Percentiles rank a stretch among this genome's conserved stretches.
These are phyloP conservation scores for Mycena polygramma DNA, from an alignment of 768 basidiomycete species.

Conservation along the genomic window DNA sequence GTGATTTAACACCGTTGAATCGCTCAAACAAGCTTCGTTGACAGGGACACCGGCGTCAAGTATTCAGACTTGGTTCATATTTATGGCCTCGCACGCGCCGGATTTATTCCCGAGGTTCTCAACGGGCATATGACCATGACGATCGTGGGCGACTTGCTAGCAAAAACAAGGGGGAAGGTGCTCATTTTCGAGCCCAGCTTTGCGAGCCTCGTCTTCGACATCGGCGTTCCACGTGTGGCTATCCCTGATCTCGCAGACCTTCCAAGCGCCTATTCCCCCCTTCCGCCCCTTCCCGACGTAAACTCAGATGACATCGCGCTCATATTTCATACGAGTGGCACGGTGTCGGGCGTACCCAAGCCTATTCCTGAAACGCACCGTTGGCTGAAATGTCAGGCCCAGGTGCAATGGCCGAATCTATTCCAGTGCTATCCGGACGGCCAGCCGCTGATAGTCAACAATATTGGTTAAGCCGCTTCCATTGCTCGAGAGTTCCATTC, in stretches of 20 bases:
- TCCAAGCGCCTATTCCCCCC: neutral
- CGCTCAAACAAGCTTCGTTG: neutral
- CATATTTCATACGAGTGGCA: slow-evolving; percentile 47
- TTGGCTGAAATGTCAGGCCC: slow-evolving; percentile 21
- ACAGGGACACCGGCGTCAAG: slow-evolving; percentile 37
- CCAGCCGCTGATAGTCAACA: neutral
- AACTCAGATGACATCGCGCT: slow-evolving; percentile 38
- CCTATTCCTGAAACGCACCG: slow-evolving; percentile 41
- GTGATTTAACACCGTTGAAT: neutral
- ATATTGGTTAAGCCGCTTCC: neutral
- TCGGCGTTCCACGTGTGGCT: neutral
- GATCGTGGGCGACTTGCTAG: slow-evolving; percentile 14
- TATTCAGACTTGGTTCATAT: slow-evolving; percentile 42
- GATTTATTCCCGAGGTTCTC: slow-evolving; percentile 34
- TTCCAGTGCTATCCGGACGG: slow-evolving; percentile 12
- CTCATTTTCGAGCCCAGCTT: slow-evolving; percentile 17
- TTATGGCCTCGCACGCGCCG: slow-evolving; percentile 41
- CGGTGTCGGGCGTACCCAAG: slow-evolving; percentile 44
- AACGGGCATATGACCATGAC: neutral
- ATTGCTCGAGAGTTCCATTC: no score
- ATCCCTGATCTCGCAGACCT: slow-evolving; percentile 2
- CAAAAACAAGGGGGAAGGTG: neutral
- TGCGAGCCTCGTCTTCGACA: neutral
- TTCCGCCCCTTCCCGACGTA: slow-evolving; percentile 8
- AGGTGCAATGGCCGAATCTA: slow-evolving; percentile 14